phyloP scores from a whole-genome alignment of 768 basidiomycete species.

The Psilocybe subaeruginosa region DNA sequence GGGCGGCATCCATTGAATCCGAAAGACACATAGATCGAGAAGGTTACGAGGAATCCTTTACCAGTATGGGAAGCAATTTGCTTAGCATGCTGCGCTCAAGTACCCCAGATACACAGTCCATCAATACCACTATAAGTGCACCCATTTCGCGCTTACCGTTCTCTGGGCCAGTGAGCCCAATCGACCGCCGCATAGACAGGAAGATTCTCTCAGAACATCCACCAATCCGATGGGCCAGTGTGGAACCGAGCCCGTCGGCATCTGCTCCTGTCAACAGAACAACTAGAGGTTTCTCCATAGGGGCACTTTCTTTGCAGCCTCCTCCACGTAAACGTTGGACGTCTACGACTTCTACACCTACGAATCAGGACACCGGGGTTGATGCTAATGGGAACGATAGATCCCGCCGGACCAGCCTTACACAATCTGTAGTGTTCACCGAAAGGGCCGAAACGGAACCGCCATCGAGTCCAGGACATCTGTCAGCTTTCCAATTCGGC shows the following conservation, averaged over 20 bases:
- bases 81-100: slow-evolving; percentile 52
- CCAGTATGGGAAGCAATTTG: slow-evolving; percentile 55
- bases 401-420: slow-evolving; percentile 19
- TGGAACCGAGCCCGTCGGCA: slow-evolving; percentile 34
- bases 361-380: background rate
- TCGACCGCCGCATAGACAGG: slow-evolving; percentile 38
- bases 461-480: slow-evolving; percentile 25
- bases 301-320: slow-evolving; percentile 45
- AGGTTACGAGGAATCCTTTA: slow-evolving; percentile 55
- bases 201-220: slow-evolving; percentile 32
- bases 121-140: slow-evolving; percentile 23
- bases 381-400: slow-evolving; percentile 15
- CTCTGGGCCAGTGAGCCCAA: slow-evolving; percentile 28
- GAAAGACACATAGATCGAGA: slow-evolving; percentile 33
- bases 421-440: slow-evolving; percentile 16
- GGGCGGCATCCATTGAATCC: slow-evolving; percentile 46
- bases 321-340: slow-evolving; percentile 55
- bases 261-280: slow-evolving; percentile 25
- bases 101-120: slow-evolving; percentile 31
- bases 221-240: slow-evolving; percentile 25
- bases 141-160: slow-evolving; percentile 34
- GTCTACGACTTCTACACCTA: slow-evolving; percentile 27
- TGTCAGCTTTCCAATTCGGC: slow-evolving; percentile 34
- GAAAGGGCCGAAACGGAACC: slow-evolving; percentile 28
- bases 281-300: slow-evolving; percentile 36